Conservation (phyloP, 768 basidiomycete genomes). For the Dioszegia crocea region DNA sequence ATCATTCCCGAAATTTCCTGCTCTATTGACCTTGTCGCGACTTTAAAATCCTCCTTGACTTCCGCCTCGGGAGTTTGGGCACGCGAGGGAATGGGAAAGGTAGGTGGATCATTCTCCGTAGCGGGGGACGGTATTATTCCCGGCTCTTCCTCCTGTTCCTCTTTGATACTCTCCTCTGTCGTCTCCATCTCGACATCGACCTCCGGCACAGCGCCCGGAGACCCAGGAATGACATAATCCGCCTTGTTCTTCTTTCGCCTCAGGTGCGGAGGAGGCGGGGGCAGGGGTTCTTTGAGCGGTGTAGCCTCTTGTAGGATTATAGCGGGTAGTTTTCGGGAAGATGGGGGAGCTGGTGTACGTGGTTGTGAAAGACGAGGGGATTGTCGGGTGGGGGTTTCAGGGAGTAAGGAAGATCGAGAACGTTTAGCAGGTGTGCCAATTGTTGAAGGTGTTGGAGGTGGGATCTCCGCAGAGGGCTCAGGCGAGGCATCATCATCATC, state of each 20-base stretch:
- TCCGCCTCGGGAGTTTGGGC: background rate
- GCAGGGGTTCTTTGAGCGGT: constrained; percentile 30
- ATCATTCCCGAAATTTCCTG: background rate
- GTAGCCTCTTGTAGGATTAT: constrained; percentile 34
- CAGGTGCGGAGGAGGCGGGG: constrained; percentile 13
- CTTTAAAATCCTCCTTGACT: background rate
- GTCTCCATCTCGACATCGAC: constrained; percentile 4
- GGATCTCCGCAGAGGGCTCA: background rate
- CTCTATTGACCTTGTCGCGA: background rate
- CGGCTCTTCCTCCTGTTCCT: background rate
- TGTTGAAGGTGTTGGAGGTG: background rate
- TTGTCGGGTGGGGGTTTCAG: background rate
- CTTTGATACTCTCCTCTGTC: background rate
- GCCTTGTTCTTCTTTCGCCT: constrained; percentile 1
- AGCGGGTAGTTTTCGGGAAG: constrained; percentile 8
- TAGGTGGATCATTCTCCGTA: constrained; percentile 37
- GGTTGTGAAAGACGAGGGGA: background rate
- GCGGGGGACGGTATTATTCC: constrained; percentile 36
- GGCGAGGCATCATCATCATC: constrained; percentile 11
- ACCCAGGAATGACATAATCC: constrained; percentile 9
- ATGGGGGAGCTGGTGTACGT: background rate
- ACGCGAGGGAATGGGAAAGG: constrained; percentile 16
- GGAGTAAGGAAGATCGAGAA: background rate
- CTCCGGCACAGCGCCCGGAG: background rate
- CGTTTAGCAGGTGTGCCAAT: constrained; percentile 2